Conservation (phyloP, 495 filamentous ascomycete species). For the Alectoria sarmentosa region DNA sequence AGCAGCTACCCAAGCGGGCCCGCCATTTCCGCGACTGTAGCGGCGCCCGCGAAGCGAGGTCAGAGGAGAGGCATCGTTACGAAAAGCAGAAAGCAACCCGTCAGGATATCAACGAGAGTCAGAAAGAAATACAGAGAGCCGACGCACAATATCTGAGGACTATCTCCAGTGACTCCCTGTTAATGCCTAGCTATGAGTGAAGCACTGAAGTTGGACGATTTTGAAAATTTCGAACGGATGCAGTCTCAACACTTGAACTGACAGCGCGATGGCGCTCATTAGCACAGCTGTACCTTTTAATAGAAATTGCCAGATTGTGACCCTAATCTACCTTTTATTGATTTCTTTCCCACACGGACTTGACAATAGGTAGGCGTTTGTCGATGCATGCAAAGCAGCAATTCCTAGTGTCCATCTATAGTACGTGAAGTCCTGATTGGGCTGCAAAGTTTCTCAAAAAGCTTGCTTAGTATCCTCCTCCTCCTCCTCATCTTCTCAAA, state of each 20-base stretch:
- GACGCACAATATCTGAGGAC: background rate
- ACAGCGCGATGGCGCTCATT: background rate
- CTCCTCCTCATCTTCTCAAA: background rate
- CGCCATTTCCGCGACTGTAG: background rate
- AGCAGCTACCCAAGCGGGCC: background rate
- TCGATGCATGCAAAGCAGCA: background rate
- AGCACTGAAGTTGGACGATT: background rate
- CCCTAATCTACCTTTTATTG: background rate
- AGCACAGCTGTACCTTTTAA: background rate
- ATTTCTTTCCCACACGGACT: background rate
- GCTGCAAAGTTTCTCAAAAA: background rate
- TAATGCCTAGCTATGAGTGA: background rate
- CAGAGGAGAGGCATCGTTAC: background rate
- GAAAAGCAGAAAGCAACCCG: background rate
- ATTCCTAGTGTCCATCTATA: background rate
- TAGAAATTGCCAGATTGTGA: background rate
- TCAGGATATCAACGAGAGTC: background rate
- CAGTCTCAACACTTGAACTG: background rate
- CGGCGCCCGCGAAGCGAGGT: background rate
- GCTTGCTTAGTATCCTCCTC: background rate
- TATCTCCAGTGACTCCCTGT: background rate
- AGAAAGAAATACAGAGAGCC: background rate
- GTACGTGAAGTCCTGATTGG: background rate
- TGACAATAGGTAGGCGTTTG: background rate
- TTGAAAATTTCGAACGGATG: background rate